phyloP scores from a whole-genome alignment of 2,329 filamentous ascomycete genomes.

The Ophiocordyceps australis region DNA sequence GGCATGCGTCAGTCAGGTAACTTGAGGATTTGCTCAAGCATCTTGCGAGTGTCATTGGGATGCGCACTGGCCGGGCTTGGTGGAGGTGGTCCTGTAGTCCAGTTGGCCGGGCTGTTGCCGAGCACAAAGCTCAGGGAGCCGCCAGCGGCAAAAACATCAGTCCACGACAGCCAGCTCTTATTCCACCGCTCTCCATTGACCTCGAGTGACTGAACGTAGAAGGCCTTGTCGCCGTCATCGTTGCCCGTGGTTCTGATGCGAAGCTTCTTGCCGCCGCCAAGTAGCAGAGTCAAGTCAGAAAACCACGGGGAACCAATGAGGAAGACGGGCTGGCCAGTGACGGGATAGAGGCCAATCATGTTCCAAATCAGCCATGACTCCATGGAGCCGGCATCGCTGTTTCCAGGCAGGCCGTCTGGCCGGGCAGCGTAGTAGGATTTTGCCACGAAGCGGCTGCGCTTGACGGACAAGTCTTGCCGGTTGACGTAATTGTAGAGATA shows the following conservation, averaged over 20 bases:
- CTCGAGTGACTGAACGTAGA: conserved; percentile 46
- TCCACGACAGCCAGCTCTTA: conserved; percentile 47
- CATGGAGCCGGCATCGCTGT: conserved; percentile 57
- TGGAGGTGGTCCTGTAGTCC: conserved; percentile 40
- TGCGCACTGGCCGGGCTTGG: conserved; percentile 34
- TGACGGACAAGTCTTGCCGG: conserved; percentile 41
- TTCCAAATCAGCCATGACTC: conserved; percentile 52
- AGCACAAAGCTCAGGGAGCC: conserved; percentile 47
- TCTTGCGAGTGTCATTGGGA: conserved; percentile 2
- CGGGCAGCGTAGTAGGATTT: conserved; percentile 39
- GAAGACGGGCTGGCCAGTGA: conserved; percentile 52
- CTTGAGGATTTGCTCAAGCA: conserved; percentile 4
- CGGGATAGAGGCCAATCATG: conserved; percentile 49
- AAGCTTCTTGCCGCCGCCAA: conserved; percentile 35
- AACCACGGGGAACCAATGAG: conserved; percentile 48
- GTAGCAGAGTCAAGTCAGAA: conserved; percentile 34
- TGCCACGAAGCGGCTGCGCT: conserved; percentile 37
- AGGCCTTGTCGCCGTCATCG: conserved; percentile 22
- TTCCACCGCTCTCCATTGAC: conserved; percentile 47
- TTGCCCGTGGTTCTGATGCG: conserved; percentile 33
- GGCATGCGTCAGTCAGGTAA: too few relatives aligned
- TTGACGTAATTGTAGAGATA: conserved; percentile 53
- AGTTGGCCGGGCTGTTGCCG: conserved; percentile 30
- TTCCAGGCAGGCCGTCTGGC: conserved; percentile 42
- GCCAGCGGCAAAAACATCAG: conserved; percentile 45